Percentiles rank a stretch among this genome's conserved stretches.
Evolutionary conservation across 148 eudicot species (phyloP).

Genomic region (Chenopodium suecicum): DNA sequence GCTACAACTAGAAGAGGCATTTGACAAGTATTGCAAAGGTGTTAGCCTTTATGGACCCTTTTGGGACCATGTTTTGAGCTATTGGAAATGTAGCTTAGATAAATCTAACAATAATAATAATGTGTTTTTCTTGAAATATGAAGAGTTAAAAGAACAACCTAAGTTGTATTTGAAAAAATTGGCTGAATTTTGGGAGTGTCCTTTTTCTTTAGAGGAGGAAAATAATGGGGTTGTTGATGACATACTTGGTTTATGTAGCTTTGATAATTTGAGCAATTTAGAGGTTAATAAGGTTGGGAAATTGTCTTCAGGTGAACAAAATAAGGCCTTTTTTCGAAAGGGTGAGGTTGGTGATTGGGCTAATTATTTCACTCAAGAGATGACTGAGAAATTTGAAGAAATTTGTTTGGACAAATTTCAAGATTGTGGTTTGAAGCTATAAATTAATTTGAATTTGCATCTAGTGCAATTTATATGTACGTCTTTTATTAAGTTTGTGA

Average conservation of each 20-base stretch:
- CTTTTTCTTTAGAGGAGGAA: conserved; percentile 44
- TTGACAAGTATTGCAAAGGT: conserved; percentile 37
- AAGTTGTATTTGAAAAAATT: conserved; percentile 28
- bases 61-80: conserved; percentile 47
- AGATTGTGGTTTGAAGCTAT: conserved; percentile 28
- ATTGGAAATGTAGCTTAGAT: conserved; percentile 41
- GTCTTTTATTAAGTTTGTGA: too few relatives aligned
- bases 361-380: conserved; percentile 36
- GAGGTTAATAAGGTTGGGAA: conserved; percentile 46
- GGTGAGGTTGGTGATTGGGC: conserved; percentile 55
- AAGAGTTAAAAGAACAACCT: conserved; percentile 43
- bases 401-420: conserved; percentile 32
- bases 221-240: conserved; percentile 27
- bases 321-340: conserved; percentile 38
- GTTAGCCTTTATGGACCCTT: conserved; percentile 32
- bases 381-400: conserved; percentile 33
- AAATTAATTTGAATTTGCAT: background rate
- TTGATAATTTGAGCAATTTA: conserved; percentile 42
- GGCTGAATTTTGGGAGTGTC: conserved; percentile 41
- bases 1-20: conserved; percentile 28
- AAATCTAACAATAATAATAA: conserved; percentile 23
- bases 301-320: conserved; percentile 27
- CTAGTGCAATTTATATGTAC: too few relatives aligned
- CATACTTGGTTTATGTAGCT: conserved; percentile 41
- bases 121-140: conserved; percentile 39